Evolutionary conservation across 1,284 basidiomycete genomes (phyloP).

Genomic region (Moesziomyces sp.): DNA sequence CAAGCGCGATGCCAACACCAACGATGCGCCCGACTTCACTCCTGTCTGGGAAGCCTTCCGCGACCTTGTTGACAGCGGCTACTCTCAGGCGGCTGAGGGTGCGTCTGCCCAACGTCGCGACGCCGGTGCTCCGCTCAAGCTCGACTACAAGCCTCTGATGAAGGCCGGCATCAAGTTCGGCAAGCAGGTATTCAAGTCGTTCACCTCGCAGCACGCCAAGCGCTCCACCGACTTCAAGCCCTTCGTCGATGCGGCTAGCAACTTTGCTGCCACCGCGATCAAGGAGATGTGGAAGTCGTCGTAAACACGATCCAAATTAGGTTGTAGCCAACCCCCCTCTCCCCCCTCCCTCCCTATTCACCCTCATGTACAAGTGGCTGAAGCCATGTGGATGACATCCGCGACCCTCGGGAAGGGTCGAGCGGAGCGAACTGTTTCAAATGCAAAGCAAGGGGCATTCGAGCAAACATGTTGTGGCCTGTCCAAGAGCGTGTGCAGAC

Average conservation of each 20-base stretch:
- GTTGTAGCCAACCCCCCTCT: conserved; percentile 2
- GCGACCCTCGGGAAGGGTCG: conserved; percentile 34
- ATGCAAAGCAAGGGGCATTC: conserved; percentile 19
- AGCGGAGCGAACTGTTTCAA: conserved; percentile 24
- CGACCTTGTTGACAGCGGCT: conserved; percentile 53
- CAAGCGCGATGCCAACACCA: conserved; percentile 23
- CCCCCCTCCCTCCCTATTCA: background rate
- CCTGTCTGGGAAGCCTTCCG: conserved; percentile 53
- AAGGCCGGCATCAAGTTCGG: conserved; percentile 39
- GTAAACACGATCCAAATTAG: conserved; percentile 4
- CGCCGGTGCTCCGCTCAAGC: conserved; percentile 16
- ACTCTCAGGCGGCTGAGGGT: conserved; percentile 24
- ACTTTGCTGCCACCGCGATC: conserved; percentile 35
- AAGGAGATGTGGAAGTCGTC: conserved; percentile 40
- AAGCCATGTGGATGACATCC: conserved; percentile 16
- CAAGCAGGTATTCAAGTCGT: conserved; percentile 43
- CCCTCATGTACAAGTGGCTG: conserved; percentile 4
- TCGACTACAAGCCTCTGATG: conserved; percentile 49
- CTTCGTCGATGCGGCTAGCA: conserved; percentile 77
- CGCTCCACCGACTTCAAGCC: conserved; percentile 73
- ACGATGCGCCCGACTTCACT: conserved; percentile 36
- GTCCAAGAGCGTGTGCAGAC: background rate
- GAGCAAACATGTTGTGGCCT: conserved; percentile 2
- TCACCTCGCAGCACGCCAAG: conserved; percentile 41
- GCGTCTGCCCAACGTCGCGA: conserved; percentile 22